A percentile compares a stretch with the other conserved stretches of the same genome.
phyloP scores from a whole-genome alignment of 2,329 filamentous ascomycete species.

The Coleophoma eucalyptorum region DNA sequence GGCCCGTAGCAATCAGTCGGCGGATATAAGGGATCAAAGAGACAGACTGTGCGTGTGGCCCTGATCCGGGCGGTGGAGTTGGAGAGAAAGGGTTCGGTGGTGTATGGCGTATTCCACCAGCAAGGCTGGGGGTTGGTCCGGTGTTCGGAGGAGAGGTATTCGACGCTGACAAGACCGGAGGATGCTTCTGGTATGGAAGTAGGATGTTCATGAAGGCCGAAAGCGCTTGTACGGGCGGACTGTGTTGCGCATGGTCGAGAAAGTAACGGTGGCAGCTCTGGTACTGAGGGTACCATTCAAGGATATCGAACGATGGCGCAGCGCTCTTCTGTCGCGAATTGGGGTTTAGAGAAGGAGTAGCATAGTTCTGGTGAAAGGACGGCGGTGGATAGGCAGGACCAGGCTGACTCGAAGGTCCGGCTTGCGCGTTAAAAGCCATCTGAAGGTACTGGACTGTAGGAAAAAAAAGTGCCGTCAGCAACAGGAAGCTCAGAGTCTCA shows the following conservation, averaged over 20 bases:
- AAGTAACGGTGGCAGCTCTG: slow-evolving; percentile 90
- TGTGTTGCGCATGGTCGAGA: slow-evolving; percentile 85
- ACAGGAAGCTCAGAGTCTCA: too few species aligned
- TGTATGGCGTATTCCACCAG: slow-evolving; percentile 9
- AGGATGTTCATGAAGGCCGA: slow-evolving; percentile 90
- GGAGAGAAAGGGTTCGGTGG: slow-evolving; percentile 22
- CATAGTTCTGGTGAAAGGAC: background rate
- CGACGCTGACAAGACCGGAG: slow-evolving; percentile 39
- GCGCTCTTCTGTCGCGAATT: background rate
- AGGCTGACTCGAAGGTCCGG: background rate
- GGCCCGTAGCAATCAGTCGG: slow-evolving; percentile 84
- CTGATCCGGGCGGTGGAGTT: slow-evolving; percentile 9
- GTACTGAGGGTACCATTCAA: slow-evolving; percentile 91
- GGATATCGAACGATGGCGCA: slow-evolving; percentile 61
- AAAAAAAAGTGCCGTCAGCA: too few species aligned
- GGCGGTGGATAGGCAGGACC: background rate
- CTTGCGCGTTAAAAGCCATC: background rate
- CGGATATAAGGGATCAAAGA: slow-evolving; percentile 87
- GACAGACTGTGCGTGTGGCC: slow-evolving; percentile 33
- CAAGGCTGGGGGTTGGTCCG: slow-evolving; percentile 18
- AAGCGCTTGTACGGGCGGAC: slow-evolving; percentile 76
- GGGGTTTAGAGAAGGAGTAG: background rate
- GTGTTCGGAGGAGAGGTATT: slow-evolving; percentile 28
- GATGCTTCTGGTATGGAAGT: slow-evolving; percentile 73
- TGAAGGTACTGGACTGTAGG: too few species aligned